Percentiles rank a stretch among this genome's conserved stretches.
These are phyloP conservation scores for Quercus variabilis DNA, from an alignment of 306 rosid genomes.

Conservation along the genomic window DNA sequence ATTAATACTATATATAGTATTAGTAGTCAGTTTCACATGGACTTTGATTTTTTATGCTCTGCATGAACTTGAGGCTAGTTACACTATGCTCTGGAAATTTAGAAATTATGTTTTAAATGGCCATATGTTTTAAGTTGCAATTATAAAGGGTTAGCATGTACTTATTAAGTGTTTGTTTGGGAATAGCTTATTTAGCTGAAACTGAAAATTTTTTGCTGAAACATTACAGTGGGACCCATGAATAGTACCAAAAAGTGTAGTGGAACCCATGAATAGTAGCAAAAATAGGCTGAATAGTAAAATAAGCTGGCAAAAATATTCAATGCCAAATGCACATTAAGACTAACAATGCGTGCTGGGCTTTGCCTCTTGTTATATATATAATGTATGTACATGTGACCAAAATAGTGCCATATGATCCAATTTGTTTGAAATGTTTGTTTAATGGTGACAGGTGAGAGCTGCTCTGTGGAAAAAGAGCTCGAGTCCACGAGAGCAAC, in stretches of 20 bases:
- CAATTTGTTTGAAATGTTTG: neutral
- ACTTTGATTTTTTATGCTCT: neutral
- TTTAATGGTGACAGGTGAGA: constrained; percentile 68
- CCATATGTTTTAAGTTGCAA: neutral
- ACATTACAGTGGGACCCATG: too few species aligned
- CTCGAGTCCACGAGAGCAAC: constrained; percentile 61
- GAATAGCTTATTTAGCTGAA: too few species aligned
- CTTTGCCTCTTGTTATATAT: neutral
- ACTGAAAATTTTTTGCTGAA: too few species aligned
- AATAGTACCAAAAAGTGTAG: too few species aligned
- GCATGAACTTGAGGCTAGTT: neutral
- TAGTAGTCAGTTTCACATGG: neutral
- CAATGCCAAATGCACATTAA: neutral
- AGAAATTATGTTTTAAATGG: neutral
- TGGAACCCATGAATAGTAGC: too few species aligned
- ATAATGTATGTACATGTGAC: neutral
- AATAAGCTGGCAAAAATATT: too few species aligned
- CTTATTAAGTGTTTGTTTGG: neutral
- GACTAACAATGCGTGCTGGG: neutral
- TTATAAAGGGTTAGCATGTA: neutral
- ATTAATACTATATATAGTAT: neutral
- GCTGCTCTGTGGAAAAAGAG: constrained; percentile 95
- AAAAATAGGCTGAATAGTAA: too few species aligned
- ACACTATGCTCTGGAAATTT: neutral
- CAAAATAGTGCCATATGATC: neutral